Percentiles rank a stretch among this genome's conserved stretches.
Conservation (phyloP, 208 protist species). For the Acanthamoeba healyi region DNA sequence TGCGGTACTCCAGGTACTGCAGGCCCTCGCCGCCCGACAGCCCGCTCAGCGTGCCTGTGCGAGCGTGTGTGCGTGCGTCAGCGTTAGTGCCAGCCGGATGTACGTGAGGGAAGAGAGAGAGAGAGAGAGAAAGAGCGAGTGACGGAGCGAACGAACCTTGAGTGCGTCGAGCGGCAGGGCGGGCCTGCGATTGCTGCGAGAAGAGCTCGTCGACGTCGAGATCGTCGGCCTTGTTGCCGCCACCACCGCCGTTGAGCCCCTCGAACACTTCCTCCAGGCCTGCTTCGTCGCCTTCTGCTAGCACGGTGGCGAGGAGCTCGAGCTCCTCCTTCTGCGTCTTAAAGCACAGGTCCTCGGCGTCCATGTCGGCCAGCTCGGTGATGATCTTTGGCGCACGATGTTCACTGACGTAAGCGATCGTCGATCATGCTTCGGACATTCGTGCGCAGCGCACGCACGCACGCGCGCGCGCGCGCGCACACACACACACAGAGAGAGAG, state of each 20-base stretch:
- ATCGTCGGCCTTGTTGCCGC: neutral
- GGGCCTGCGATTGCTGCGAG: neutral
- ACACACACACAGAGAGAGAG: too few species aligned
- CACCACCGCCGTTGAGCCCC: neutral
- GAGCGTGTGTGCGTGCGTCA: too few species aligned
- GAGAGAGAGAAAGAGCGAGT: neutral
- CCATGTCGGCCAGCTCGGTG: neutral
- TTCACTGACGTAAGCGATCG: too few species aligned
- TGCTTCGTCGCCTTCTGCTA: constrained; percentile 28
- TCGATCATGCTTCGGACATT: neutral
- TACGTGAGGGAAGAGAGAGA: neutral
- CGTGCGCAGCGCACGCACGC: too few species aligned
- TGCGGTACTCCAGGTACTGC: constrained; percentile 48
- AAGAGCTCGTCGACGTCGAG: constrained; percentile 2
- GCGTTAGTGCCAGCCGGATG: too few species aligned
- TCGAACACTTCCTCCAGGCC: constrained; percentile 22
- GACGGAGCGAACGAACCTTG: too few species aligned
- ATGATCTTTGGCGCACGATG: too few species aligned
- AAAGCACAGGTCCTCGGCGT: constrained; percentile 52
- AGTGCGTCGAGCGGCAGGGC: neutral
- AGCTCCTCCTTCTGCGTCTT: constrained; percentile 17
- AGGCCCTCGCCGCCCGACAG: constrained; percentile 44
- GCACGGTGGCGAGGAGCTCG: neutral
- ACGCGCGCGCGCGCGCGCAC: too few species aligned
- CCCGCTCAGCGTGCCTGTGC: neutral